These are phyloP conservation scores for Fusarium tjaetaba DNA, from an alignment of 2,329 filamentous ascomycete species.

Conservation along the genomic window DNA sequence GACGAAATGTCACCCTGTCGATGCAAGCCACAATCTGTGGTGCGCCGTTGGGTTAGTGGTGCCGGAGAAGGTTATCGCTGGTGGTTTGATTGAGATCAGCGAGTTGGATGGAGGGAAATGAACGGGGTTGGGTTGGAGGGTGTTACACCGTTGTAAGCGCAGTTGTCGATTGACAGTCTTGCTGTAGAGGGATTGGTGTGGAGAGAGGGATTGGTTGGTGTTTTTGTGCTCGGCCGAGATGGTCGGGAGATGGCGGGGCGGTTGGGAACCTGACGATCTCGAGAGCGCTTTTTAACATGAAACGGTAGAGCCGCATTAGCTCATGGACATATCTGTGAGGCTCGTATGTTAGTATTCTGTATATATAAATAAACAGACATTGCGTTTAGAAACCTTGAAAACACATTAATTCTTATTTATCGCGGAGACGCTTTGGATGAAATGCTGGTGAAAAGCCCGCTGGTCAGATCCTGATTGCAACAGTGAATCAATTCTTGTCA, in stretches of 20 bases:
- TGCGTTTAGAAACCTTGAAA: rapidly evolving
- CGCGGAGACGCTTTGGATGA: rapidly evolving
- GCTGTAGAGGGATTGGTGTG: background rate
- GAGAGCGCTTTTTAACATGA: background rate
- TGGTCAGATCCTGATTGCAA: background rate
- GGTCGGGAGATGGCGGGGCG: background rate
- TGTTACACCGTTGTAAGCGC: background rate
- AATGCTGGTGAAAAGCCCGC: no score
- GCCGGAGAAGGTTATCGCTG: background rate
- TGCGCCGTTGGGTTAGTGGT: background rate
- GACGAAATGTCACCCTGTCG: background rate
- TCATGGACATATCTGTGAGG: background rate
- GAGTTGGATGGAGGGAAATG: background rate
- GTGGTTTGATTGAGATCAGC: background rate
- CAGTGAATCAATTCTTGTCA: background rate
- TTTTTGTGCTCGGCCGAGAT: background rate
- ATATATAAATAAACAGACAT: rapidly evolving
- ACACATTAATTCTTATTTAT: rapidly evolving
- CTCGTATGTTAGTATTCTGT: background rate
- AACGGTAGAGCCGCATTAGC: background rate
- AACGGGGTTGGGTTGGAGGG: background rate
- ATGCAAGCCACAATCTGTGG: background rate
- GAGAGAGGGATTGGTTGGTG: no score
- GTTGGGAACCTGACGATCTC: background rate
- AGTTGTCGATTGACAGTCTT: background rate